Evolutionary conservation across 1,284 basidiomycete species (phyloP).

Genomic region (Ustilago loliicola): DNA sequence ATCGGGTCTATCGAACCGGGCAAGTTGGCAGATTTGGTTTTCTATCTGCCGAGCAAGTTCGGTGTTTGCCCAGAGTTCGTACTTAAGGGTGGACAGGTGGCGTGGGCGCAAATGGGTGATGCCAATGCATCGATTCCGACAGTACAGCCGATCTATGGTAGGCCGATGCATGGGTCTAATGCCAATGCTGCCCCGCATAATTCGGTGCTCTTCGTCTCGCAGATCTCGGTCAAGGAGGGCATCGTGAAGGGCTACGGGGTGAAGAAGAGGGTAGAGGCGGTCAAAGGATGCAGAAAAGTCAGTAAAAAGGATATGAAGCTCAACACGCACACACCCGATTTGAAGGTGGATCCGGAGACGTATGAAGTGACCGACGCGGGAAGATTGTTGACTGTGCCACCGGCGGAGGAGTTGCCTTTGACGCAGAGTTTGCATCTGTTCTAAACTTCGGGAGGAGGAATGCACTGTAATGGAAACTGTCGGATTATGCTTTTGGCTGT

Average conservation of each 20-base stretch:
- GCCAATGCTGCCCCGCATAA: conserved; percentile 82
- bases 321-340: conserved; percentile 84
- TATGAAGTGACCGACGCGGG: conserved; percentile 71
- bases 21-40: conserved; percentile 89
- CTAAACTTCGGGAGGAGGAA: neutral
- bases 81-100: conserved; percentile 93
- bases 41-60: conserved; percentile 95
- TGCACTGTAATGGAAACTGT: neutral
- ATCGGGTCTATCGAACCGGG: conserved; percentile 88
- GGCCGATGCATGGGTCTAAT: conserved; percentile 90
- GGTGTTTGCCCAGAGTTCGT: conserved; percentile 92
- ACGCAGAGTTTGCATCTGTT: conserved; percentile 53
- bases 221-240: conserved; percentile 67
- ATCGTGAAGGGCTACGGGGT: conserved; percentile 80
- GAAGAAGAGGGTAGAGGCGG: conserved; percentile 81
- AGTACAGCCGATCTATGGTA: conserved; percentile 86
- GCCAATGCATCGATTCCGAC: conserved; percentile 89
- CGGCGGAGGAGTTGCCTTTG: conserved; percentile 60
- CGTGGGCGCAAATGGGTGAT: conserved; percentile 91
- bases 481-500: neutral
- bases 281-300: conserved; percentile 81
- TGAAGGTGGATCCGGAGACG: conserved; percentile 91
- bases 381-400: conserved; percentile 54
- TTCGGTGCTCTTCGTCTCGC: conserved; percentile 82
- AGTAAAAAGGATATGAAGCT: conserved; percentile 93